Percentiles rank a stretch among this genome's conserved stretches.
Conservation (phyloP, 2,329 filamentous ascomycete species). For the Paracoccidioides lutzii region DNA sequence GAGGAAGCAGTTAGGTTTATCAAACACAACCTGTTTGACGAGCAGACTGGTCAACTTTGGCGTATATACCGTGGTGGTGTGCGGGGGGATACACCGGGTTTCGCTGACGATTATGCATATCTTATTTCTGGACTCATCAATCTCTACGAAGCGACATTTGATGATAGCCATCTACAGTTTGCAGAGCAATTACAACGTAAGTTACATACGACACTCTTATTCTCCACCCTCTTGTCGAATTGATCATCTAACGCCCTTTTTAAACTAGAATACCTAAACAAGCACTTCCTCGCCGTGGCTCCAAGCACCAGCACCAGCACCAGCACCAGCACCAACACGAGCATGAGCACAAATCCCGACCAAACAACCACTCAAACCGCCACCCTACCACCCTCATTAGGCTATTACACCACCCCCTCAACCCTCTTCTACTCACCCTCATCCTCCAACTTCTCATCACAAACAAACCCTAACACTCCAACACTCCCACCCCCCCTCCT, state of each 20-base stretch:
- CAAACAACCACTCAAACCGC: neutral
- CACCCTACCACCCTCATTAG: conserved; percentile 24
- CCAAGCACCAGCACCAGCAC: conserved; percentile 8
- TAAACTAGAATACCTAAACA: conserved; percentile 53
- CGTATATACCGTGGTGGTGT: conserved; percentile 58
- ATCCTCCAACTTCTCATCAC: conserved; percentile 43
- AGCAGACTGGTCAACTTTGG: conserved; percentile 48
- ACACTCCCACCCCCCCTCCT: conserved; percentile 53
- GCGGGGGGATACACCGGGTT: conserved; percentile 53
- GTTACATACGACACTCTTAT: conserved; percentile 10
- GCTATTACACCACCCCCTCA: conserved; percentile 31
- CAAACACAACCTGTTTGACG: conserved; percentile 58
- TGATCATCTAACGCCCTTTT: conserved; percentile 7
- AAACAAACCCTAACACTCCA: conserved; percentile 18
- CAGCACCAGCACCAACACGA: conserved; percentile 3
- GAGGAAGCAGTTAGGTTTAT: conserved; percentile 60
- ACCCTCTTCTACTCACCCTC: conserved; percentile 48
- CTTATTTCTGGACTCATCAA: conserved; percentile 70
- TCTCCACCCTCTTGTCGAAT: neutral
- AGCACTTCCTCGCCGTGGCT: conserved; percentile 60
- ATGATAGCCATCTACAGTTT: conserved; percentile 63
- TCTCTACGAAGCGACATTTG: conserved; percentile 69
- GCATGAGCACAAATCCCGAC: conserved; percentile 1
- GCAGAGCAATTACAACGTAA: conserved; percentile 67
- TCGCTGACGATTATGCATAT: conserved; percentile 93